Percentiles rank a stretch among this genome's conserved stretches.
Conservation (phyloP, 306 rosid genomes). For the Macrotyloma uniflorum region DNA sequence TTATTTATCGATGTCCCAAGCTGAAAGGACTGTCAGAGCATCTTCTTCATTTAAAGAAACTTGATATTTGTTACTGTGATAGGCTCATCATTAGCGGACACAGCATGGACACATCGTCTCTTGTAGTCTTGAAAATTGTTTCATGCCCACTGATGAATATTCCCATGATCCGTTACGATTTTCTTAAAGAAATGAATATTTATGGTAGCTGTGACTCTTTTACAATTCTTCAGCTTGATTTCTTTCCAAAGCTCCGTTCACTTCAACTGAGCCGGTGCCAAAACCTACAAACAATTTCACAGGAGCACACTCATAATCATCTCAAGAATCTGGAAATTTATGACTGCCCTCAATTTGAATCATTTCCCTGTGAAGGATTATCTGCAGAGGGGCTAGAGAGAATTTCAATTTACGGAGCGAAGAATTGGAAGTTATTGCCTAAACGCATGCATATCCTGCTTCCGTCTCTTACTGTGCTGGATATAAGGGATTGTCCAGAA, state of each 20-base stretch:
- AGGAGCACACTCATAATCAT: background rate
- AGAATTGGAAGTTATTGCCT: background rate
- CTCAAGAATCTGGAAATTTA: background rate
- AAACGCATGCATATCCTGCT: background rate
- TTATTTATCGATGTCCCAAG: background rate
- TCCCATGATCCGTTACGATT: background rate
- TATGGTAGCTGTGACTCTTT: background rate
- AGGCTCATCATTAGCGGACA: background rate
- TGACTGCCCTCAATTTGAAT: background rate
- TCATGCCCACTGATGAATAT: background rate
- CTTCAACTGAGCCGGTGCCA: background rate
- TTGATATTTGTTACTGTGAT: background rate
- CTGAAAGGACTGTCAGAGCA: background rate
- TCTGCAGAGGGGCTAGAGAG: background rate
- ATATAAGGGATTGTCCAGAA: background rate
- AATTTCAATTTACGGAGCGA: rapidly evolving
- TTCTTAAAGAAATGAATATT: background rate
- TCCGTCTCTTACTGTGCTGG: background rate
- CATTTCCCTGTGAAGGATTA: background rate
- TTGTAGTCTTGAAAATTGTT: background rate
- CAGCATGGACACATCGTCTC: background rate
- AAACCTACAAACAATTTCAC: background rate
- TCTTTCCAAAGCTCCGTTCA: background rate
- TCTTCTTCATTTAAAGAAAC: background rate
- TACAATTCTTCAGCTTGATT: background rate